These are phyloP conservation scores for Cercospora nicotianae DNA, from an alignment of 2,329 filamentous ascomycete genomes.

Conservation along the genomic window DNA sequence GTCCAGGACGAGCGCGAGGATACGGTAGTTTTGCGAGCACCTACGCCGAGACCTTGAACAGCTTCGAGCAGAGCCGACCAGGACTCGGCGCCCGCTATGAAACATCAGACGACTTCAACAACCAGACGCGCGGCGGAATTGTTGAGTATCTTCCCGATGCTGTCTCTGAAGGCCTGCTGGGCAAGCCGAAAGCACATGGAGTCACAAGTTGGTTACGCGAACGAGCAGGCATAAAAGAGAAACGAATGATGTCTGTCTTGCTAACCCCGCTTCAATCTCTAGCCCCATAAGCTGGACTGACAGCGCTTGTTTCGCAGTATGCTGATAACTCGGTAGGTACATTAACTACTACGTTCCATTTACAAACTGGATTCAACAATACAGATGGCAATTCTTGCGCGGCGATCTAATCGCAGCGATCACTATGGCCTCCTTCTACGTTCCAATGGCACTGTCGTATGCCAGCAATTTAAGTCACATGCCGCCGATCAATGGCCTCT, in stretches of 20 bases:
- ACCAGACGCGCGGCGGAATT: constrained; percentile 38
- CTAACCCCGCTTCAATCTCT: not conserved
- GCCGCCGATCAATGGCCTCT: constrained; percentile 89
- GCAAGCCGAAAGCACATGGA: constrained; percentile 62
- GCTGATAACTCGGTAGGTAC: constrained; percentile 60
- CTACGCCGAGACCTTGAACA: constrained; percentile 23
- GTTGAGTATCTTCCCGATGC: constrained; percentile 46
- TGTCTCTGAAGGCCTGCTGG: constrained; percentile 47
- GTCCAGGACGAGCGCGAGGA: constrained; percentile 55
- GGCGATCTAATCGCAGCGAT: constrained; percentile 86
- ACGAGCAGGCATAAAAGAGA: constrained; percentile 71
- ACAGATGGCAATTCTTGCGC: constrained; percentile 75
- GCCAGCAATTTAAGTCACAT: constrained; percentile 90
- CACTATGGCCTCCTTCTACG: constrained; percentile 98
- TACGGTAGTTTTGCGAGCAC: constrained; percentile 48
- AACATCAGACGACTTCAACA: constrained; percentile 24
- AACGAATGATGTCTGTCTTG: constrained; percentile 67
- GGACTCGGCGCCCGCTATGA: constrained; percentile 24
- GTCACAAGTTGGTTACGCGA: constrained; percentile 71
- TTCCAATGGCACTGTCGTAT: constrained; percentile 93
- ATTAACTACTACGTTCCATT: constrained; percentile 90
- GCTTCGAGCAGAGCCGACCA: constrained; percentile 37
- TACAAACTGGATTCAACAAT: constrained; percentile 86
- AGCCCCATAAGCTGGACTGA: not conserved
- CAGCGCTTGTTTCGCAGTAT: constrained; percentile 10